These are phyloP conservation scores for Schizothecium vesticola DNA, from an alignment of 495 filamentous ascomycete species.

Conservation along the genomic window DNA sequence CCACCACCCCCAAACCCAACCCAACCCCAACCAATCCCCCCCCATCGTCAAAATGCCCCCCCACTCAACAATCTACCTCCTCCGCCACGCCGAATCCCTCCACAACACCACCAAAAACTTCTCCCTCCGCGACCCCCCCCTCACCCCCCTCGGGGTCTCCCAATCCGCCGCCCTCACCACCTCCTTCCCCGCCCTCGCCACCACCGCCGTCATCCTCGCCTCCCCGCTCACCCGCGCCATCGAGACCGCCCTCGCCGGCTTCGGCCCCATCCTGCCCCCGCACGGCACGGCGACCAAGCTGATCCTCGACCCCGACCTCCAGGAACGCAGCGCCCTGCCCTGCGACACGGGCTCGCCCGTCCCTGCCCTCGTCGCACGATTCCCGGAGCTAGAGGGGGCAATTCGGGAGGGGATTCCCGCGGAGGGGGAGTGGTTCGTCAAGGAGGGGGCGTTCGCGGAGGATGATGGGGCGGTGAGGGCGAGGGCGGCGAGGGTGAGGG, in stretches of 20 bases:
- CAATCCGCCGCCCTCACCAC: conserved; percentile 16
- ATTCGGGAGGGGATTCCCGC: background rate
- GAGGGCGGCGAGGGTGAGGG: conserved; percentile 13
- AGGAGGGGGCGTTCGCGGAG: conserved; percentile 17
- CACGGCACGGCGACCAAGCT: background rate
- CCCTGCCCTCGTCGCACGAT: conserved; percentile 13
- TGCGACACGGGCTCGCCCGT: conserved; percentile 34
- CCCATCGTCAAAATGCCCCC: background rate
- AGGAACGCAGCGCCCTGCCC: conserved; percentile 34
- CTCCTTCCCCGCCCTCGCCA: conserved; percentile 9
- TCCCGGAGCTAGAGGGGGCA: conserved; percentile 6
- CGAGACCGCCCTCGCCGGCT: conserved; percentile 22
- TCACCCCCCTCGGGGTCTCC: conserved; percentile 17
- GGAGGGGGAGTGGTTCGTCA: conserved; percentile 15
- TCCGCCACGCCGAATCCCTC: conserved; percentile 28
- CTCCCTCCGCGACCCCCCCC: conserved; percentile 21
- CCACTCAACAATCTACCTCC: conserved; percentile 18
- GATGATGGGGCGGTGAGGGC: conserved; percentile 16
- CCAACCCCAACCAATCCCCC: background rate
- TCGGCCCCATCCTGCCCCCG: background rate
- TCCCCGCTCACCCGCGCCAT: conserved; percentile 25
- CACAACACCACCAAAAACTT: conserved; percentile 32
- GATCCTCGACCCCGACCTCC: conserved; percentile 25
- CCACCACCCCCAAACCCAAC: background rate
- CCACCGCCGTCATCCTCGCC: conserved; percentile 17